Base-by-base conservation (phyloP, 2,329 filamentous ascomycete species). In the Apiospora koreana region DNA sequence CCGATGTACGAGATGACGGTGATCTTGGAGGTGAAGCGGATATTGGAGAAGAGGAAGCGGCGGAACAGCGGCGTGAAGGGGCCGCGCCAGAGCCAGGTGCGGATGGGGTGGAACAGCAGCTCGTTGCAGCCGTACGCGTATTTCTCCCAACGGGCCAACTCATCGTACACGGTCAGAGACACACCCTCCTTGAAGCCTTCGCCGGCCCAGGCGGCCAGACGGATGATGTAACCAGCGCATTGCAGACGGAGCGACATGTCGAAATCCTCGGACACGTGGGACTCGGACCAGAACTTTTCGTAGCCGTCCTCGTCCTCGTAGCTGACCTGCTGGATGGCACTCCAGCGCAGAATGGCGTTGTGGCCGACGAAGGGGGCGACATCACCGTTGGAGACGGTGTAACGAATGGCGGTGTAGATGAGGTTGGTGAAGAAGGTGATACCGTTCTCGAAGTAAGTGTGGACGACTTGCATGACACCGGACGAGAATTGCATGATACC, bases 291-390 rank as follows among this genome's bases (percentile, higher is more conserved):
- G 81, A 89, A 93, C 74, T 91, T 89, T 18, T 89, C 87, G 73
- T 89, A 86, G 14, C 86, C 87, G 68, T 89, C 88, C 69, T 89
- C 83, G 45, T 87, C 86, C 67, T 82, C 80, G 75, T 86, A 88
- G 2, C 85, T 84, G 62, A 91, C 85, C 66, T 87, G 83, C 74
- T 91, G 89, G 41, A 91, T 81, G 10, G 89, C 89, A 66, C 84
- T 83, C 92, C 92, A 94, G 28, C 92, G 87, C 18, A 94, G 83
- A 71, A 94, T 88, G 1, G 92, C 92, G 76, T 94, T 94, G 83
- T 94, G 92, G 0, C 92, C 92, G 72, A 94, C 92, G 74, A 94
- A 94, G 0, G 91, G 92, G 0, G 92, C 90, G 8, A 92, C 88
- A 68, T 94, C 92, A 5, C 92, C 92, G 67, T 88, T 91, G 8